Conservation (phyloP, 805 yeast genomes). For the Metschnikowia picachoensis region DNA sequence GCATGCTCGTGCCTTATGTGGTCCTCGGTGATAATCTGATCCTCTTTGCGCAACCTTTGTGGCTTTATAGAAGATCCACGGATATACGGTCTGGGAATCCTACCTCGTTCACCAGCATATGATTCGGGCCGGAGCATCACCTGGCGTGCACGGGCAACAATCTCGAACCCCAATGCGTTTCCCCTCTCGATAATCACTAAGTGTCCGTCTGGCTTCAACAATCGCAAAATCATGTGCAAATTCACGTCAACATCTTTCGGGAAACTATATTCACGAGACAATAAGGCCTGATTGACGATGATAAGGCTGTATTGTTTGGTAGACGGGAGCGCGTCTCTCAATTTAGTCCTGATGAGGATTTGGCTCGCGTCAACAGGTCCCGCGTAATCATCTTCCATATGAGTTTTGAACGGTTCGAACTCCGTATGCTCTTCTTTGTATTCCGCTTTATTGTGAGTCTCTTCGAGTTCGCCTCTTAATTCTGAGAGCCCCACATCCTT, state of each 20-base stretch:
- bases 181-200: slow-evolving; percentile 84
- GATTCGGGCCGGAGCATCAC: slow-evolving; percentile 83
- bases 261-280: slow-evolving; percentile 54
- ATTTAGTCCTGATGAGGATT: slow-evolving; percentile 50
- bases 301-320: slow-evolving; percentile 70
- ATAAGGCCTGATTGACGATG: slow-evolving; percentile 75
- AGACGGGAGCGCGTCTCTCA: slow-evolving; percentile 51
- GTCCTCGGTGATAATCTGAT: slow-evolving; percentile 34
- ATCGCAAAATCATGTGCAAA: slow-evolving; percentile 52
- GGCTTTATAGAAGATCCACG: slow-evolving; percentile 46
- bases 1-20: slow-evolving; percentile 32
- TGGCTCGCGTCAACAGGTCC: slow-evolving; percentile 54
- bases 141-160: slow-evolving; percentile 86
- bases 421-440: not conserved
- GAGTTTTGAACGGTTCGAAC: not conserved
- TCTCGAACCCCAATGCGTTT: slow-evolving; percentile 83
- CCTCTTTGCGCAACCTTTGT: slow-evolving; percentile 32
- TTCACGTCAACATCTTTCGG: slow-evolving; percentile 73
- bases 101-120: slow-evolving; percentile 49
- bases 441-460: slow-evolving; percentile 10
- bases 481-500: slow-evolving; percentile 14
- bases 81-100: slow-evolving; percentile 67
- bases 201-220: slow-evolving; percentile 75
- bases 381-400: slow-evolving; percentile 22
- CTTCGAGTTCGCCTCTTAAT: not conserved